A percentile compares a stretch with the other conserved stretches of the same genome.
Evolutionary conservation across 257 asterid genomes (phyloP).

Genomic region (Solanum chmielewskii): DNA sequence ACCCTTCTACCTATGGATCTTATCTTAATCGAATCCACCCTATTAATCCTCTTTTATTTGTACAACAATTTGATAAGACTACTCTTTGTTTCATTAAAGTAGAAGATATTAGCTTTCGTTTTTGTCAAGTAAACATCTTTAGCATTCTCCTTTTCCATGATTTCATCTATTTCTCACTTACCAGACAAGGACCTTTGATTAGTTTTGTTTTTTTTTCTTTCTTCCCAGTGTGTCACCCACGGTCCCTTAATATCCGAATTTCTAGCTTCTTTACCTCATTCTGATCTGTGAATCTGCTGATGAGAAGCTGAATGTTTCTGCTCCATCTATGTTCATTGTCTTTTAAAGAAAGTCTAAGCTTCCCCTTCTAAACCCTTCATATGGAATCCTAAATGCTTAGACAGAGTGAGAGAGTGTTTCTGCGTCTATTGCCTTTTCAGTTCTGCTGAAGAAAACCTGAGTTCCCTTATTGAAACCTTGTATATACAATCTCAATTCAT

Average conservation of each 20-base stretch:
- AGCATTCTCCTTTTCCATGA: background rate
- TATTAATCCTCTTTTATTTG: background rate
- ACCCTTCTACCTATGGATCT: background rate
- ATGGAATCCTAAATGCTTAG: background rate
- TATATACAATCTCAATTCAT: background rate
- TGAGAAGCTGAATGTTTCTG: background rate
- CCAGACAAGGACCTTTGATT: background rate
- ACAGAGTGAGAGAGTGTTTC: background rate
- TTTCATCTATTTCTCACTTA: background rate
- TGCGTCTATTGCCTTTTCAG: background rate
- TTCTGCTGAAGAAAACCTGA: background rate
- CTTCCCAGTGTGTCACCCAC: background rate
- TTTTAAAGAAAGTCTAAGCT: background rate
- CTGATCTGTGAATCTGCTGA: background rate
- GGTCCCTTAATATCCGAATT: background rate
- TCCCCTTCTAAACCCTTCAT: background rate
- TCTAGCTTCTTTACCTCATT: background rate
- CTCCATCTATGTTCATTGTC: background rate
- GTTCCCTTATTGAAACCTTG: background rate
- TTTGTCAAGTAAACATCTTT: background rate
- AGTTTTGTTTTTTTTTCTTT: background rate
- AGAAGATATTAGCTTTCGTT: background rate
- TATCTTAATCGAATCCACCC: background rate
- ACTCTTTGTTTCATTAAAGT: background rate
- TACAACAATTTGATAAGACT: background rate